phyloP scores from a whole-genome alignment of 257 asterid genomes.

The Craterostigma plantagineum region DNA sequence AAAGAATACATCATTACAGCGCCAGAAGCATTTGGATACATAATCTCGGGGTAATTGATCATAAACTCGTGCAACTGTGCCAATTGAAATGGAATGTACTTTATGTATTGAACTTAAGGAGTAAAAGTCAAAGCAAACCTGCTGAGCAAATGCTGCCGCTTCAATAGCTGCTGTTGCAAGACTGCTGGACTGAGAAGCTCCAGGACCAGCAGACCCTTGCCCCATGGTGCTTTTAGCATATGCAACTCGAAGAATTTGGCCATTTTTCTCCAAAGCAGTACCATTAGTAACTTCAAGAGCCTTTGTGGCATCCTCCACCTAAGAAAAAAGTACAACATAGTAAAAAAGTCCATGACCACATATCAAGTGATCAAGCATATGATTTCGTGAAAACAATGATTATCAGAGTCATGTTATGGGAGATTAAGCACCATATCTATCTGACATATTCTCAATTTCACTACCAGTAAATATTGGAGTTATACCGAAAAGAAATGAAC shows the following conservation, averaged over 20 bases:
- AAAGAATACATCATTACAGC: too few relatives aligned
- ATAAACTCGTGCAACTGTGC: background rate
- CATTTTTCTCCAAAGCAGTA: constrained; percentile 83
- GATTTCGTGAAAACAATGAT: too few relatives aligned
- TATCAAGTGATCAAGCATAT: too few relatives aligned
- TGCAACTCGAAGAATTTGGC: constrained; percentile 96
- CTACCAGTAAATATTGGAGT: too few relatives aligned
- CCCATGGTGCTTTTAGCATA: constrained; percentile 95
- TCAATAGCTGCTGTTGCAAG: constrained; percentile 99
- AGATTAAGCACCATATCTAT: too few relatives aligned
- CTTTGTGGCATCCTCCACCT: constrained; percentile 92
- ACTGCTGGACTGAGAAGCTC: constrained; percentile 79
- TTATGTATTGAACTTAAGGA: background rate
- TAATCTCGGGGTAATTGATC: too few relatives aligned
- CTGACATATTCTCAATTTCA: too few relatives aligned
- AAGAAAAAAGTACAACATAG: constrained; percentile 9
- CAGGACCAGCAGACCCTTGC: constrained; percentile 57
- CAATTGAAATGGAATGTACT: background rate
- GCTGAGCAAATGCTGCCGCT: constrained; percentile 98
- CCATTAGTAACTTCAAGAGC: constrained; percentile 93
- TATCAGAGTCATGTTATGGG: too few relatives aligned
- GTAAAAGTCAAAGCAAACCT: constrained; percentile 16
- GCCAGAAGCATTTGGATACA: too few relatives aligned
- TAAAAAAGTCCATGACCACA: background rate
- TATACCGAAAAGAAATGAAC: constrained; percentile 75